These are phyloP conservation scores for Aspergillus tamarii DNA, from an alignment of 2,329 filamentous ascomycete genomes.

Conservation along the genomic window DNA sequence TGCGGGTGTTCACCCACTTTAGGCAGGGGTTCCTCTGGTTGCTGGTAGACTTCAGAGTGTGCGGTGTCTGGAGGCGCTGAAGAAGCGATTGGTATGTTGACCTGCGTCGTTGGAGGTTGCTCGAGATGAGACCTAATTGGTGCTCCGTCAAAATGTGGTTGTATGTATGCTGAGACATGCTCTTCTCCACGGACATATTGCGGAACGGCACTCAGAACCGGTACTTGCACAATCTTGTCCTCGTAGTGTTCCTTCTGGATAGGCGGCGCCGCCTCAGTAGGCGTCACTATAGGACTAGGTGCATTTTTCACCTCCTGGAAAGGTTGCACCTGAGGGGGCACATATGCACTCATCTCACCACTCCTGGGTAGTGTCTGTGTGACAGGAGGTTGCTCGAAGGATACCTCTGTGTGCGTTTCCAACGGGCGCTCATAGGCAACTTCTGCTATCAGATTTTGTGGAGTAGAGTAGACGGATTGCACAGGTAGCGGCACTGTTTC, in stretches of 20 bases:
- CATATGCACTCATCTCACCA: not conserved
- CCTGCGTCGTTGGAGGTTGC: slow-evolving; percentile 15
- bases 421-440: not conserved
- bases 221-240: slow-evolving; percentile 13
- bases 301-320: not conserved
- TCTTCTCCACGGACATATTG: slow-evolving; percentile 52
- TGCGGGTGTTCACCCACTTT: slow-evolving; percentile 48
- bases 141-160: slow-evolving; percentile 20
- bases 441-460: not conserved
- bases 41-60: slow-evolving; percentile 30
- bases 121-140: slow-evolving; percentile 17
- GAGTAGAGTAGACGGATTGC: not conserved
- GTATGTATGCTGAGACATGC: slow-evolving; percentile 39
- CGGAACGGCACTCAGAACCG: slow-evolving; percentile 43
- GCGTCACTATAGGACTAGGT: not conserved
- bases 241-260: not conserved
- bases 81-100: not conserved
- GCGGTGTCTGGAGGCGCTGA: not conserved
- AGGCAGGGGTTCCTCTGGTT: slow-evolving; percentile 46
- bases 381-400: not conserved
- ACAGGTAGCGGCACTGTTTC: not conserved
- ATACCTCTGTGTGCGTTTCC: not conserved
- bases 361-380: not conserved
- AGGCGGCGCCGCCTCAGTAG: slow-evolving; percentile 4
- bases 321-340: not conserved